phyloP scores from a whole-genome alignment of 2,329 filamentous ascomycete species.

The Xylariaceae sp. region DNA sequence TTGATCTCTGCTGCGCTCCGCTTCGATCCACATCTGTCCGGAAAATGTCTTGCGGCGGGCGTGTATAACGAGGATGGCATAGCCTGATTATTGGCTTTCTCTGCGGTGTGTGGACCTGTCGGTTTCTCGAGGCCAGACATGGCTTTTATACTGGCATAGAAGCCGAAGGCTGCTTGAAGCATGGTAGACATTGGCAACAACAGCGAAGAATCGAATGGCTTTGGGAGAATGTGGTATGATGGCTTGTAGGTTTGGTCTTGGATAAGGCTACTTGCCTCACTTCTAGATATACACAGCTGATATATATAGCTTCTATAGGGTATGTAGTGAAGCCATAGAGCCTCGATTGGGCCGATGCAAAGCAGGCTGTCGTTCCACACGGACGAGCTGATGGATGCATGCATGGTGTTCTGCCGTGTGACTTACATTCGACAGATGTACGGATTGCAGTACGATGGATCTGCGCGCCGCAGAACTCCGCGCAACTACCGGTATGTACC shows the following conservation, averaged over 20 bases:
- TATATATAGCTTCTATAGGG: background rate
- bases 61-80: slow-evolving; percentile 1
- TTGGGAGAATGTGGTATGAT: background rate
- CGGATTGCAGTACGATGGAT: too few relatives aligned
- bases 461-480: too few relatives aligned
- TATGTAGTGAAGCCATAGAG: background rate
- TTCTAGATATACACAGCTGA: background rate
- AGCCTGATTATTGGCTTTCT: slow-evolving; percentile 3
- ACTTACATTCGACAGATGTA: slow-evolving; percentile 8
- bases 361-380: slow-evolving; percentile 5
- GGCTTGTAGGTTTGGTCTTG: background rate
- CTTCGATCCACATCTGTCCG: slow-evolving; percentile 15
- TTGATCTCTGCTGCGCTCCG: slow-evolving; percentile 22
- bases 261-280: background rate
- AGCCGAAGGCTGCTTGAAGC: slow-evolving; percentile 1
- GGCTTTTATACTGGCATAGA: background rate
- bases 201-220: background rate
- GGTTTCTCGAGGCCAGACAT: slow-evolving; percentile 7
- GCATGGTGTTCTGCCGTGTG: slow-evolving; percentile 6
- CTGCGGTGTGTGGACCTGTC: background rate
- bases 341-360: too few relatives aligned
- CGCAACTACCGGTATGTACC: too few relatives aligned
- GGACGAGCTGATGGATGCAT: slow-evolving; percentile 3
- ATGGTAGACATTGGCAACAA: background rate
- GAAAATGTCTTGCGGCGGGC: slow-evolving; percentile 1